Conservation (phyloP, 768 basidiomycete genomes). For the Gautieria morchelliformis region DNA sequence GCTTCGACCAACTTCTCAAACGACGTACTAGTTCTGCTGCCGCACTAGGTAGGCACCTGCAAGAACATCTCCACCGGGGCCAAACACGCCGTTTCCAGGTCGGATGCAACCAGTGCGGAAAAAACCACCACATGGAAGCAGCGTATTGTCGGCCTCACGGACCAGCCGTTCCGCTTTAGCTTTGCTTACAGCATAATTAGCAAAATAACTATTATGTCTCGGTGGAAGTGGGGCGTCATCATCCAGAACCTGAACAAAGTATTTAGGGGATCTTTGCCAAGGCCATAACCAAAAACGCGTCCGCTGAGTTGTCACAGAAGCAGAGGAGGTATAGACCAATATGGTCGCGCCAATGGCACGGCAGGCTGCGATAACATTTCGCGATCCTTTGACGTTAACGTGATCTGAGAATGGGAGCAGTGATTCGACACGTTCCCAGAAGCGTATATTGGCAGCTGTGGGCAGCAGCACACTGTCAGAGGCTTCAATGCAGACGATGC, state of each 20-base stretch:
- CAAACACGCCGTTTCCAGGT: constrained; percentile 72
- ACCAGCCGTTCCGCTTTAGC: constrained; percentile 43
- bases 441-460: constrained; percentile 65
- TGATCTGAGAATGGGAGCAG: constrained; percentile 45
- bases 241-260: constrained; percentile 52
- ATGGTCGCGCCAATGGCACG: constrained; percentile 43
- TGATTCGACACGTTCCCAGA: constrained; percentile 51
- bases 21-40: constrained; percentile 35
- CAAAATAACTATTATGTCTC: constrained; percentile 56
- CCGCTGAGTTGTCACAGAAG: constrained; percentile 48
- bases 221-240: constrained; percentile 44
- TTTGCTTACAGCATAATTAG: constrained; percentile 71
- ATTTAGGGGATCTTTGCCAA: constrained; percentile 52
- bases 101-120: constrained; percentile 66
- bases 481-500: no score
- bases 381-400: constrained; percentile 60
- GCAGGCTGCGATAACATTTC: constrained; percentile 55
- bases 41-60: constrained; percentile 56
- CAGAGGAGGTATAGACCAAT: constrained; percentile 68
- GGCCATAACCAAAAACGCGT: constrained; percentile 64
- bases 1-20: no score
- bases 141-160: constrained; percentile 31
- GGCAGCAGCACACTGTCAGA: neutral
- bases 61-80: constrained; percentile 64
- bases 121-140: constrained; percentile 24